Base-by-base conservation (phyloP, 805 yeast species). In the Saccharomycopsis fermentans region DNA sequence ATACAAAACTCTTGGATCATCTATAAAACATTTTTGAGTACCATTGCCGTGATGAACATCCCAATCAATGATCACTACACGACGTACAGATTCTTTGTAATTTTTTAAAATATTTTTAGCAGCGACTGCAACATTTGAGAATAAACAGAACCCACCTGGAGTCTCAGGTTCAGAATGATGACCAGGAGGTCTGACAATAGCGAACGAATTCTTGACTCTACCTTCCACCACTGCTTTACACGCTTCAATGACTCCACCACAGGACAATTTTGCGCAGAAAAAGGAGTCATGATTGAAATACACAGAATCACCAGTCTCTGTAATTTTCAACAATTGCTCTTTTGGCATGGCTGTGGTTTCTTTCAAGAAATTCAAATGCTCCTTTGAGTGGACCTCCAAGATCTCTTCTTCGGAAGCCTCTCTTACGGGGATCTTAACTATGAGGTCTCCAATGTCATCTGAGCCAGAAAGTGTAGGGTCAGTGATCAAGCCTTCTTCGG, bases 1-100 rank as follows among this genome's bases (percentile, higher is more conserved):
- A 71, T 94, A 94, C 37, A 94, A 76, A 8, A 94, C 97, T 58
- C 96, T 76, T 29, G 96, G 96, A 68, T 94, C 97, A 63, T 88
- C 81, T 64, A 81, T 81, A 65, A 94, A 94, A 1, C 96, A 90
- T 69, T 87, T 86, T 71, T 94, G 99, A 1, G 99, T 94, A 43
- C 99, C 99, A 70, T 94, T 94, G 27, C 99, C 99, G 70, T 94
- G 99, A 71, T 94, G 99, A 54, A 94, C 90, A 71, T 94, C 99
- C 99, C 99, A 94, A 71, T 94, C 99, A 24, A 91, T 67, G 60
- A 94, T 84, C 59, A 90, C 81, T 43, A 94, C 88, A 65, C 81
- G 81, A 62, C 96, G 77, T 6, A 92, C 96, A 27, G 89, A 80
- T 66, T 92, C 97, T 0, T 97, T 96, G 70, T 90, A 92, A 58